Percentiles rank a stretch among this genome's conserved stretches.
These are phyloP conservation scores for Bathelium albidoporum DNA, from an alignment of 495 filamentous ascomycete genomes.

Conservation along the genomic window DNA sequence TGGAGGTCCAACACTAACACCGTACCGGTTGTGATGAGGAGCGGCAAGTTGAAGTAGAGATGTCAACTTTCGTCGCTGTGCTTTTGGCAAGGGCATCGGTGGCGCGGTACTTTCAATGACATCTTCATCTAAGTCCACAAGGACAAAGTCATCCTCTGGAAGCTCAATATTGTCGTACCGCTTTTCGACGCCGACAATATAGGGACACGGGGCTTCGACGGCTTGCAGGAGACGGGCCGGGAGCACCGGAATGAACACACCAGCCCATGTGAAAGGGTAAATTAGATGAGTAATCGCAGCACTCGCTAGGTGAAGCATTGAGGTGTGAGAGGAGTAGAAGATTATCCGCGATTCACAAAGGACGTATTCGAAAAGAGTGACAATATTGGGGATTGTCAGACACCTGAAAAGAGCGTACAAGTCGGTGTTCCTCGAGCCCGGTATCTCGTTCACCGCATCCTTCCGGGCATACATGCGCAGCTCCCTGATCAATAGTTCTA, in stretches of 20 bases:
- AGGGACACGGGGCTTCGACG: constrained; percentile 90
- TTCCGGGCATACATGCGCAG: constrained; percentile 85
- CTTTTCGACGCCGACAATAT: constrained; percentile 90
- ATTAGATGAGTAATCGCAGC: constrained; percentile 72
- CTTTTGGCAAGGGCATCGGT: constrained; percentile 69
- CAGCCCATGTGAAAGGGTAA: constrained; percentile 85
- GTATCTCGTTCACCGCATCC: constrained; percentile 88
- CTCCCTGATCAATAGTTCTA: constrained; percentile 84
- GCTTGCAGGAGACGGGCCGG: constrained; percentile 80
- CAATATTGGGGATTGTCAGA: constrained; percentile 79
- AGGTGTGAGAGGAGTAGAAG: constrained; percentile 85
- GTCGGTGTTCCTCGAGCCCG: constrained; percentile 84
- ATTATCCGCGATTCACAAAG: constrained; percentile 93
- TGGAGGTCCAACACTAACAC: constrained; percentile 80
- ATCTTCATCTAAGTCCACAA: constrained; percentile 88
- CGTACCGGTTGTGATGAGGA: constrained; percentile 78
- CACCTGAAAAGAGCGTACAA: constrained; percentile 87
- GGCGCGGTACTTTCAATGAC: constrained; percentile 68
- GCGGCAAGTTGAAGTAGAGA: constrained; percentile 83
- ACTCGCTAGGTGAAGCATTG: constrained; percentile 89
- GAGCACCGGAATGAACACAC: constrained; percentile 85
- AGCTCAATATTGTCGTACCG: constrained; percentile 86
- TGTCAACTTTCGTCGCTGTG: constrained; percentile 79
- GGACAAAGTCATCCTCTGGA: constrained; percentile 91
- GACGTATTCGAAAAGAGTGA: constrained; percentile 86